Conservation (phyloP, 805 yeast species). For the Yamadazyma tumulicola region DNA sequence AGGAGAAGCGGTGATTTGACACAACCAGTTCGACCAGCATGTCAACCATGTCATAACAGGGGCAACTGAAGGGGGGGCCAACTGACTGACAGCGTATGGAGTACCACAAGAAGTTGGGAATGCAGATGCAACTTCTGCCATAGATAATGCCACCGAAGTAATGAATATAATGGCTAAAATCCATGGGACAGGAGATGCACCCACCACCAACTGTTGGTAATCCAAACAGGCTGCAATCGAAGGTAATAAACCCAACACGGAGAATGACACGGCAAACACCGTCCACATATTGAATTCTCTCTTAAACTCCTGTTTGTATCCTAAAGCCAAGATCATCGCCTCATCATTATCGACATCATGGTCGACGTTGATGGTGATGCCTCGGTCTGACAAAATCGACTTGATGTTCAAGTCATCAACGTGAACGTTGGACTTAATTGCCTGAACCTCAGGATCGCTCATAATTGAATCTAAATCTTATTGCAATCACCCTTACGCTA, state of each 20-base stretch:
- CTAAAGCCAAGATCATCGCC: constrained; percentile 53
- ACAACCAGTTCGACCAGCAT: constrained; percentile 64
- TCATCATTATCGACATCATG: constrained; percentile 48
- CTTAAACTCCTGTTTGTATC: constrained; percentile 61
- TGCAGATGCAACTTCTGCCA: constrained; percentile 65
- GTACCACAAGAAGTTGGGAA: constrained; percentile 69
- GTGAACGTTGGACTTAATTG: constrained; percentile 21
- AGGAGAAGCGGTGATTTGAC: constrained; percentile 61
- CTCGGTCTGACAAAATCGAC: constrained; percentile 38
- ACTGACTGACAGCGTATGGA: constrained; percentile 62
- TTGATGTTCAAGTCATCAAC: constrained; percentile 37
- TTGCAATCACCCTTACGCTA: too few relatives aligned
- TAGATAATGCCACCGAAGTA: constrained; percentile 53
- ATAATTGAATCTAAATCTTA: too few relatives aligned
- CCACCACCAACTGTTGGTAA: constrained; percentile 58
- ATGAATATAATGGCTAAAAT: constrained; percentile 54
- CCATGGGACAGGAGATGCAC: constrained; percentile 62
- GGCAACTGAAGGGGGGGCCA: constrained; percentile 53
- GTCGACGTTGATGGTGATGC: constrained; percentile 41
- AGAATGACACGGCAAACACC: constrained; percentile 59
- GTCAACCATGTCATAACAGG: constrained; percentile 59
- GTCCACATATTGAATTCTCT: constrained; percentile 57
- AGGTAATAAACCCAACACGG: constrained; percentile 62
- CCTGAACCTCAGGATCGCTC: constrained; percentile 13
- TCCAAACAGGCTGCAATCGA: constrained; percentile 62